A percentile compares a stretch with the other conserved stretches of the same genome.
phyloP scores from a whole-genome alignment of 495 filamentous ascomycete genomes.

The Penicillium waksmanii region DNA sequence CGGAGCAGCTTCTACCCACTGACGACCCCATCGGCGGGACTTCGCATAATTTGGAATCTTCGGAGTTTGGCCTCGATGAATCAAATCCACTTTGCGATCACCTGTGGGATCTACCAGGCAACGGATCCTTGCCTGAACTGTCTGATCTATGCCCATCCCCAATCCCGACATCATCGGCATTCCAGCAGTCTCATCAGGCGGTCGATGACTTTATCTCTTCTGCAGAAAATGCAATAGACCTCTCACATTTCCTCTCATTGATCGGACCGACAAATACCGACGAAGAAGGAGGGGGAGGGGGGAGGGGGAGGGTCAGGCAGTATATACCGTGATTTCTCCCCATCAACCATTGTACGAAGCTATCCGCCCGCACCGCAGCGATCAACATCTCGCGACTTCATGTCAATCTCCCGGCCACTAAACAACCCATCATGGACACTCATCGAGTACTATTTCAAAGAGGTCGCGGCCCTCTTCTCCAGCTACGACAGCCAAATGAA shows the following conservation, averaged over 20 bases:
- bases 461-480: conserved; percentile 60
- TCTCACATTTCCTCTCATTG: conserved; percentile 39
- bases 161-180: conserved; percentile 19
- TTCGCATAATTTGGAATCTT: conserved; percentile 10
- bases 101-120: conserved; percentile 41
- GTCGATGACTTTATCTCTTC: conserved; percentile 33
- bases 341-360: conserved; percentile 43
- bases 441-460: conserved; percentile 64
- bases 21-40: conserved; percentile 12
- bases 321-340: conserved; percentile 39
- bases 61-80: conserved; percentile 24
- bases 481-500: conserved; percentile 63
- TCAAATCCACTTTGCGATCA: conserved; percentile 33
- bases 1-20: conserved; percentile 8
- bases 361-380: conserved; percentile 35
- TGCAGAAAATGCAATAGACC: conserved; percentile 26
- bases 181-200: conserved; percentile 23
- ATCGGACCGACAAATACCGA: conserved; percentile 25
- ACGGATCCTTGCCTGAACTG: conserved; percentile 40
- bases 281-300: conserved; percentile 24
- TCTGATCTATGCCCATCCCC: conserved; percentile 37
- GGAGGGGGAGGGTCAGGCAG: conserved; percentile 21
- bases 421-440: conserved; percentile 57
- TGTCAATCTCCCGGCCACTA: conserved; percentile 41
- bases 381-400: conserved; percentile 29